Conservation (phyloP, 2,329 filamentous ascomycete genomes). For the Aplosporella prunicola region DNA sequence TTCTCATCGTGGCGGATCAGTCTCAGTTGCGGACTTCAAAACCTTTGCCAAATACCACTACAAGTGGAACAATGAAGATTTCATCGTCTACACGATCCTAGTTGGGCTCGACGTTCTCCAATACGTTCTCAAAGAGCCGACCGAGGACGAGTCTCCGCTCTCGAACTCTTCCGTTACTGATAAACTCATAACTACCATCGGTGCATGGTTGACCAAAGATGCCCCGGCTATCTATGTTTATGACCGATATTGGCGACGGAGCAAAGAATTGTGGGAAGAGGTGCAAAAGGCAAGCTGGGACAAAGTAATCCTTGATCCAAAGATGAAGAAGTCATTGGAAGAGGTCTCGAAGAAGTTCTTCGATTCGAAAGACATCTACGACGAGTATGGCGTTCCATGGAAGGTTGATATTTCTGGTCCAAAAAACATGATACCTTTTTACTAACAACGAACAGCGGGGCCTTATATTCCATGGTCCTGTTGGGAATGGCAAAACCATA, state of each 20-base stretch:
- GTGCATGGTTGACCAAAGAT: conserved; percentile 28
- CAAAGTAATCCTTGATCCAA: conserved; percentile 55
- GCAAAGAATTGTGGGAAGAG: conserved; percentile 48
- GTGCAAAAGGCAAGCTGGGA: conserved; percentile 47
- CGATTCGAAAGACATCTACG: conserved; percentile 48
- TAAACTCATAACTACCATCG: conserved; percentile 28
- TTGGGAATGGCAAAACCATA: conserved; percentile 60
- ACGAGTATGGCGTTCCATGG: conserved; percentile 56
- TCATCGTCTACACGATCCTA: conserved; percentile 30
- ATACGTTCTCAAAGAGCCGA: conserved; percentile 32
- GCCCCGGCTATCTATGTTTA: conserved; percentile 36
- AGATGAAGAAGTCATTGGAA: conserved; percentile 56
- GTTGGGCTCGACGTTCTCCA: conserved; percentile 22
- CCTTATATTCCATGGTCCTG: conserved; percentile 58
- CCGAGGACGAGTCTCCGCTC: conserved; percentile 21
- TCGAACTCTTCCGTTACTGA: conserved; percentile 29
- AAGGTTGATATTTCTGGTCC: conserved; percentile 31
- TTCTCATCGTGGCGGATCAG: conserved; percentile 20
- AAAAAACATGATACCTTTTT: conserved; percentile 22
- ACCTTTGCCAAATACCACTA: conserved; percentile 34
- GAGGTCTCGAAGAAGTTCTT: conserved; percentile 59
- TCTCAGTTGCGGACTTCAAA: conserved; percentile 27
- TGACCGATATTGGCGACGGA: conserved; percentile 51
- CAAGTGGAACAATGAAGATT: conserved; percentile 29
- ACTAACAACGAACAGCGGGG: conserved; percentile 41